Conservation (phyloP, 2,329 filamentous ascomycete genomes). For the Xylaria sp. region DNA sequence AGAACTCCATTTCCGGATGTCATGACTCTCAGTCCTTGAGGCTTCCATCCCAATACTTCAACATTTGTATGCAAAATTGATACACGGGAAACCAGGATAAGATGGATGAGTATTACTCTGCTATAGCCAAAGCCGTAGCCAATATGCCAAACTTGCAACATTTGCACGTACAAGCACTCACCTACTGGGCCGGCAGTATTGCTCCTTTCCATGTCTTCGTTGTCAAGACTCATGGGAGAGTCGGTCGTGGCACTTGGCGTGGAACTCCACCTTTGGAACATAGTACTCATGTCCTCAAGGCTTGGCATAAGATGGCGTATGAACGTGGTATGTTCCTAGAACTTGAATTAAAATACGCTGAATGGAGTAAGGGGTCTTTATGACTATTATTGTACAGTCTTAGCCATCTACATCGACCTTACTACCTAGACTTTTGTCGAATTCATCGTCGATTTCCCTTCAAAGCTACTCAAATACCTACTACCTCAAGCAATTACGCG, state of each 20-base stretch:
- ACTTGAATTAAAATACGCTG: background rate
- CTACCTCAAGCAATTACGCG: no score
- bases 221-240: no score
- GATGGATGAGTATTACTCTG: conserved; percentile 28
- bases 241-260: no score
- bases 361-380: background rate
- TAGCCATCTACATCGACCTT: no score
- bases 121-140: conserved; percentile 22
- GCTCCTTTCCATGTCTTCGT: conserved; percentile 24
- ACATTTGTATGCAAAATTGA: conserved; percentile 14
- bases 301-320: conserved; percentile 24
- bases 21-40: no score
- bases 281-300: conserved; percentile 1
- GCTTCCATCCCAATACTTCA: no score
- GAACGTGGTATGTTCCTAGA: conserved; percentile 12
- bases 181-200: conserved; percentile 6
- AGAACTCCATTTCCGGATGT: no score
- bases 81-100: conserved; percentile 21
- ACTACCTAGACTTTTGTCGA: no score
- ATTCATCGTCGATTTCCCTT: no score
- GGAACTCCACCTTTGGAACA: background rate
- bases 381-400: no score
- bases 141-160: conserved; percentile 29
- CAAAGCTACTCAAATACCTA: no score
- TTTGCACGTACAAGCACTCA: conserved; percentile 23